Evolutionary conservation across 73 alveolate genomes (phyloP).

Genomic region (Diophrys appendiculata): DNA sequence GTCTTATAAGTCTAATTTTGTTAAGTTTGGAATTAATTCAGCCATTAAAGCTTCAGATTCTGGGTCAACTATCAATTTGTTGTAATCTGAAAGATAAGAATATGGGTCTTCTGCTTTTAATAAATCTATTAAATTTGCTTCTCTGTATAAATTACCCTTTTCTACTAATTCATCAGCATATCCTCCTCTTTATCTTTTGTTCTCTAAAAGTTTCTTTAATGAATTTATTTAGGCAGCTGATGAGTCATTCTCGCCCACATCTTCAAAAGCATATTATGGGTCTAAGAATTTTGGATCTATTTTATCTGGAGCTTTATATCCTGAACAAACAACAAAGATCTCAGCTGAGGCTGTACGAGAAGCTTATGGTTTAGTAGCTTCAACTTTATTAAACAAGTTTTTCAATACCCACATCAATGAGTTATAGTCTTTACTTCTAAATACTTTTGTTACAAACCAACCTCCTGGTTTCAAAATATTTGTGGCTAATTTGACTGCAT

Average conservation of each 20-base stretch:
- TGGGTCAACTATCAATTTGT: constrained; percentile 60
- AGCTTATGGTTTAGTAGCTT: constrained; percentile 97
- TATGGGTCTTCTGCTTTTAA: constrained; percentile 91
- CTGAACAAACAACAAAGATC: constrained; percentile 94
- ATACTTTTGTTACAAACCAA: constrained; percentile 96
- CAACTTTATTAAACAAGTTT: constrained; percentile 91
- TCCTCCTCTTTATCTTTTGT: constrained; percentile 91
- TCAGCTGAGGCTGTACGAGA: constrained; percentile 97
- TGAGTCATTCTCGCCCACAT: constrained; percentile 81
- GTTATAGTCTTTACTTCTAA: constrained; percentile 96
- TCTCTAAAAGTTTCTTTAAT: constrained; percentile 80
- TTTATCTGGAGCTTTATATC: constrained; percentile 91
- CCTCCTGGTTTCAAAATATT: constrained; percentile 95
- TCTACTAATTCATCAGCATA: constrained; percentile 75
- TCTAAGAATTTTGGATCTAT: constrained; percentile 97
- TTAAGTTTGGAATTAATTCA: constrained; percentile 2
- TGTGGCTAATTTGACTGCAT: constrained; percentile 90
- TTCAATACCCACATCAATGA: constrained; percentile 94
- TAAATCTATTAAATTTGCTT: constrained; percentile 80
- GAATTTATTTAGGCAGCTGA: constrained; percentile 79
- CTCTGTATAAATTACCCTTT: constrained; percentile 75
- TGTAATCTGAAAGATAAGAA: constrained; percentile 75
- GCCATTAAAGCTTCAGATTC: not conserved
- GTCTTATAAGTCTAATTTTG: constrained; percentile 58
- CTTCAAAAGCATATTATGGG: constrained; percentile 93